Evolutionary conservation across 163 green algal species (phyloP), one percentile per base, ranked within the genome.

Genomic region (Chlorella variabilis): DNA sequence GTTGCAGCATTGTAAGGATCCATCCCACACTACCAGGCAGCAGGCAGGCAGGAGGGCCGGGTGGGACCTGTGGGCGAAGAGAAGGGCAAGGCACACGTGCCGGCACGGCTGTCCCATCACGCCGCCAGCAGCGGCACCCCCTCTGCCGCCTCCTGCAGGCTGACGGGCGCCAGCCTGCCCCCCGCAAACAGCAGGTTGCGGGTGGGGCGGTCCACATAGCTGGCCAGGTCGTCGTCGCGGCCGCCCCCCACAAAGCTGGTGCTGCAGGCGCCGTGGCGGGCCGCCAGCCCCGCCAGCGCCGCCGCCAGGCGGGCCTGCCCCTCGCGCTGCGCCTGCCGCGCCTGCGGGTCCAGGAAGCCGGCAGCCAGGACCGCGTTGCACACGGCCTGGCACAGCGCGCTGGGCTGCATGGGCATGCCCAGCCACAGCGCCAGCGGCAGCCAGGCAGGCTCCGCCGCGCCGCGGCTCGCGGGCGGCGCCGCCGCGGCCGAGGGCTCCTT

Each of bases 371-470:
- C 87, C 8, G 59, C 75, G 38, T 41, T 45, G 79, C 93, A 97
- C 4, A 97, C 93, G 18, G 87, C 81, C 34, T 75, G 59, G 84
- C 93, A 97, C 56, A 97, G 87, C 25, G 69, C 39, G 56, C 90
- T 83, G 58, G 88, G 89, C 66, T 90, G 77, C 59, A 97, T 86
- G 23, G 94, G 94, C 61, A 97, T 70, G 20, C 93, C 94, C 51
- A 96, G 82, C 45, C 87, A 78, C 21, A 95, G 69, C 3, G 83
- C 71, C 68, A 96, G 84, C 1, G 93, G 93, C 67, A 94, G 20
- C 65, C 75, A 81, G 75, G 23, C 18, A 13, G 18, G 27, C 73
- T 41, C 13, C 21, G 18, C 9, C 25, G 11, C 11, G 23, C 8
- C 9, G 41, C 23, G 1, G 20, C 23, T 33, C 8, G 31, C 70